Conservation (phyloP, 140 eudicot species). For the Cichorium intybus region DNA sequence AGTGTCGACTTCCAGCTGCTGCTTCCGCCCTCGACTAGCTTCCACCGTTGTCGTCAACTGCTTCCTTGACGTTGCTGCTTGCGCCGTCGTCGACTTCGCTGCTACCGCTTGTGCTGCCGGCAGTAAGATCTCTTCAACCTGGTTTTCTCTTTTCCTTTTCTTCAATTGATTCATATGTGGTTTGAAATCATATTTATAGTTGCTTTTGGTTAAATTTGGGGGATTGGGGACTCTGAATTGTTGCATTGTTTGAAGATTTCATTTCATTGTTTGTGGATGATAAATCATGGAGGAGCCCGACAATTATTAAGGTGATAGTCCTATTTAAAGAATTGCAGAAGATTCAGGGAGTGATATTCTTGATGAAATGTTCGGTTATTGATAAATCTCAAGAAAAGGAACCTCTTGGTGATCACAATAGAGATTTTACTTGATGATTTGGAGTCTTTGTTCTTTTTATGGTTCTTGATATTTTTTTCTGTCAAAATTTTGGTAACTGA, state of each 20-base stretch:
- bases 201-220: too few species aligned
- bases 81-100: too few species aligned
- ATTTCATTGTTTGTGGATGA: conserved; percentile 84
- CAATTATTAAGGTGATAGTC: conserved; percentile 93
- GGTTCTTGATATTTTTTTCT: conserved; percentile 35
- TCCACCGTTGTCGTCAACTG: too few species aligned
- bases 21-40: too few species aligned
- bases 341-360: conserved; percentile 85
- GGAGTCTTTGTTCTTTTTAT: conserved; percentile 37
- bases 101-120: too few species aligned
- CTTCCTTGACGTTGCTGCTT: too few species aligned
- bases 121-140: too few species aligned
- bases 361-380: conserved; percentile 66
- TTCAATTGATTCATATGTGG: too few species aligned
- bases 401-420: conserved; percentile 34
- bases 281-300: conserved; percentile 69
- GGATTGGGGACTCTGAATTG: conserved; percentile 66
- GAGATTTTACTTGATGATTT: conserved; percentile 19
- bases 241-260: conserved; percentile 69
- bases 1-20: too few species aligned
- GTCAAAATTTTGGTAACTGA: conserved; percentile 55
- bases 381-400: conserved; percentile 77
- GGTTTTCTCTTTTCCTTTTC: too few species aligned
- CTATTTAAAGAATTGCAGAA: conserved; percentile 77
- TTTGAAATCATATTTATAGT: too few species aligned